Conservation (phyloP, 2,329 filamentous ascomycete species). For the Clonostachys rosea region DNA sequence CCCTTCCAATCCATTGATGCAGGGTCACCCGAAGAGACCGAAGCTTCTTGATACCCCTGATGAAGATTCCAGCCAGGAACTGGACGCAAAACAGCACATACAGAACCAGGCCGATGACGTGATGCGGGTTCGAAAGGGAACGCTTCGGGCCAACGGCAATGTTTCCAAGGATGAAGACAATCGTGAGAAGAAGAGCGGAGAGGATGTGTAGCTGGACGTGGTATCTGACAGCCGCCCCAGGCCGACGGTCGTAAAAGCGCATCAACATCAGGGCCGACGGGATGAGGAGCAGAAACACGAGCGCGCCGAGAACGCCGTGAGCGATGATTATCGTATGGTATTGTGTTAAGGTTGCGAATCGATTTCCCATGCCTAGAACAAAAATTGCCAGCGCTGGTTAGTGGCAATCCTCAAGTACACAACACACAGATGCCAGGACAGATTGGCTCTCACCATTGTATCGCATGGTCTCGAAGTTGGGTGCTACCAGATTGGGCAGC, state of each 20-base stretch:
- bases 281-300: slow-evolving; percentile 71
- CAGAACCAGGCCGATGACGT: slow-evolving; percentile 77
- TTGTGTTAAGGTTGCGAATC: slow-evolving; percentile 63
- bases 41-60: slow-evolving; percentile 45
- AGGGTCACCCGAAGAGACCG: slow-evolving; percentile 55
- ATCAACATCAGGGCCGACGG: slow-evolving; percentile 70
- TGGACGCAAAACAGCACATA: slow-evolving; percentile 71
- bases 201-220: slow-evolving; percentile 74
- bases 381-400: background rate
- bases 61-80: slow-evolving; percentile 62
- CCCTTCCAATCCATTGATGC: slow-evolving; percentile 83
- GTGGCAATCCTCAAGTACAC: background rate
- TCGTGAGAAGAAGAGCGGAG: slow-evolving; percentile 62
- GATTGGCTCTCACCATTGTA: slow-evolving; percentile 64
- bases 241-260: slow-evolving; percentile 63
- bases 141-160: slow-evolving; percentile 72
- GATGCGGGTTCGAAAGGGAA: slow-evolving; percentile 75
- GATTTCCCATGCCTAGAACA: slow-evolving; percentile 79
- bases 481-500: slow-evolving; percentile 69
- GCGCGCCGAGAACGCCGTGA: slow-evolving; percentile 67
- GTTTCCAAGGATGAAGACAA: slow-evolving; percentile 70
- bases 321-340: slow-evolving; percentile 69
- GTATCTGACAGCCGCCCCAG: slow-evolving; percentile 57
- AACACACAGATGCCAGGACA: background rate
- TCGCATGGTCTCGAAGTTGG: slow-evolving; percentile 77